Base-by-base conservation (phyloP, 208 protist genomes). In the Wallacemonas sp. region DNA sequence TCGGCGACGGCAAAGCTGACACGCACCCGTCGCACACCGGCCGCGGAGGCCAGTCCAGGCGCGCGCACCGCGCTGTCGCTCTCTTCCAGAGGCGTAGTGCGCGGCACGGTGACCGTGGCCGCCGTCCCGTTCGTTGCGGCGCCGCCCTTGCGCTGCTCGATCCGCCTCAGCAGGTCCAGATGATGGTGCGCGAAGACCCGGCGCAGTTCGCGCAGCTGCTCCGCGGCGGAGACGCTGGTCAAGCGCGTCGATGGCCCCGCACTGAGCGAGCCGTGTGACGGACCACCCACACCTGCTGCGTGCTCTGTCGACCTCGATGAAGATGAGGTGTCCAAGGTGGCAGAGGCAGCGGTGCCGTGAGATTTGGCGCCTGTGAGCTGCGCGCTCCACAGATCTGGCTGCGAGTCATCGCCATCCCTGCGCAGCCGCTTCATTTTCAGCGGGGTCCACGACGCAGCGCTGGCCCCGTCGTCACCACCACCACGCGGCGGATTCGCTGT, bases 401-500 rank as follows among this genome's bases (percentile, higher is more conserved):
- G 23, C 9, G 47, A 32, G 19, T 17, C 12, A 9, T 21, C 30
- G 32, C 52, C 23, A n/a, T 58, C 34, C 1, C 27, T 34, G 30
- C 19, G 52, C 52, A 58, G 26, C 52, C 52, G 52, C 52, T 58
- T 58, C 52, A 58, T 58, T 8, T 29, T 24, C 52, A 58, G 32
- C 30, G 52, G 52, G 2, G 52, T 58, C 52, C 52, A 58, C 32
- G 29, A 30, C 19, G 48, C 9, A 0, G 27, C 47, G 47, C 24
- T 26, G 47, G n/a, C 24, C 17, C 24, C 19, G 11, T 29, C 26
- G 19, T n/a, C 3, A 24, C 11, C 24, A 33, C 23, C 24, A n/a
- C 47, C 23, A 24, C 30, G 47, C 19, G 19, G 41, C 5, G 41
- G 41, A 23, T 17, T 29, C 9, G 5, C 17, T 3, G 52, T 24